phyloP scores from a whole-genome alignment of 768 basidiomycete species.

The Rhizopogon salebrosus region DNA sequence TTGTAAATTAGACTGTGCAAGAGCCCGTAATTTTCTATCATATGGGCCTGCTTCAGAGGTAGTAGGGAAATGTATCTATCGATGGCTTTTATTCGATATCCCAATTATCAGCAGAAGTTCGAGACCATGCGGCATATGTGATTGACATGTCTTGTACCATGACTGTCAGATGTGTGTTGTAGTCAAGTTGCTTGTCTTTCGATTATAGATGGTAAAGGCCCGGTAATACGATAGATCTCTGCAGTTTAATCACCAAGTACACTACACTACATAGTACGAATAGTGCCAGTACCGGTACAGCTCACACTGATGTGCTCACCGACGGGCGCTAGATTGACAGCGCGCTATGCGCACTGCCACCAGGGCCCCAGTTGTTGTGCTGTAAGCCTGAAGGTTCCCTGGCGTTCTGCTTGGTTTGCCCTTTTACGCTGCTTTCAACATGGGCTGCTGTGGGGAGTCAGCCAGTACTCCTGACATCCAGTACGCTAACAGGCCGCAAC shows the following conservation, averaged over 20 bases:
- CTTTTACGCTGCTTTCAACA: conserved; percentile 23
- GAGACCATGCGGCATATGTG: no score
- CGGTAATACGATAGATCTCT: no score
- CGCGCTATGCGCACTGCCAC: conserved; percentile 8
- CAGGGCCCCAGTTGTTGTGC: not conserved
- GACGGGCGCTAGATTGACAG: not conserved
- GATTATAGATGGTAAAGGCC: no score
- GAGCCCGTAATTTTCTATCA: not conserved
- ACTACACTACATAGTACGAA: no score
- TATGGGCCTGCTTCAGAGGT: not conserved
- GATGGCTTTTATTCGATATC: not conserved
- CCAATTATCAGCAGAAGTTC: no score
- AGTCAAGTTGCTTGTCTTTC: no score
- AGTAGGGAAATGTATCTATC: not conserved
- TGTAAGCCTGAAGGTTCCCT: not conserved
- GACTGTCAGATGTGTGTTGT: no score
- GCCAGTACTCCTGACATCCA: conserved; percentile 23
- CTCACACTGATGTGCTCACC: no score
- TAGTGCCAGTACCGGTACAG: no score
- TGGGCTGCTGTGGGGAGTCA: conserved; percentile 68
- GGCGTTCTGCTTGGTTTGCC: not conserved
- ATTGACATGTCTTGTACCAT: no score
- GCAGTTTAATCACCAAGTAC: no score
- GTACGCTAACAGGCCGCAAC: conserved; percentile 27
- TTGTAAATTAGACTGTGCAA: not conserved